Conservation (phyloP, 208 protist species). For the Leishmania major region DNA sequence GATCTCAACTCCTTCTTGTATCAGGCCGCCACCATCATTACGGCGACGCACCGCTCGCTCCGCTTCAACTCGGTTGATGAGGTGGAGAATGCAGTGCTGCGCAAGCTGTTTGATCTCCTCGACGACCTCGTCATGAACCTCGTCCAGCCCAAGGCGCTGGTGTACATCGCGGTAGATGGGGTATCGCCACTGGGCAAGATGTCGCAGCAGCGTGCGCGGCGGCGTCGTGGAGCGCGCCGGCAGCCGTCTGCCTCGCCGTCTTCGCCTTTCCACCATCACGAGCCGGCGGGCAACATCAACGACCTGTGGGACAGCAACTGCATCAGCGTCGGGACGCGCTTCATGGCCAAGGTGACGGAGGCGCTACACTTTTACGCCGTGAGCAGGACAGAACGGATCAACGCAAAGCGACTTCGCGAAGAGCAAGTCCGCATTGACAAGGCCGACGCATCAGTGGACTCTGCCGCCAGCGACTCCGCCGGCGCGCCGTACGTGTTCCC, state of each 20-base stretch:
- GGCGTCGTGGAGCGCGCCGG: slow-evolving; percentile 54
- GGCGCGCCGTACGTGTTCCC: slow-evolving; percentile 15
- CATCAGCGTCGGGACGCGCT: slow-evolving; percentile 85
- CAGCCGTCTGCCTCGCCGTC: slow-evolving; percentile 4
- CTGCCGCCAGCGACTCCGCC: neutral
- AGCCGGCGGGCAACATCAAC: slow-evolving; percentile 33
- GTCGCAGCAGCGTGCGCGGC: slow-evolving; percentile 98
- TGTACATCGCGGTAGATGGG: slow-evolving; percentile 98
- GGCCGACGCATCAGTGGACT: neutral
- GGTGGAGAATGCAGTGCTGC: slow-evolving; percentile 70
- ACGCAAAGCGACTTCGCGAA: slow-evolving; percentile 71
- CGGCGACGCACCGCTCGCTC: slow-evolving; percentile 37
- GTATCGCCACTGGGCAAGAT: slow-evolving; percentile 99
- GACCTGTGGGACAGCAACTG: slow-evolving; percentile 82
- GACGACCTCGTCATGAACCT: slow-evolving; percentile 87
- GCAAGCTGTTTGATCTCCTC: slow-evolving; percentile 72
- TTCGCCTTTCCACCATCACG: neutral
- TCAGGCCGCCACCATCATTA: slow-evolving; percentile 70
- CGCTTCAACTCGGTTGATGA: slow-evolving; percentile 49
- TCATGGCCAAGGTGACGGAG: slow-evolving; percentile 81
- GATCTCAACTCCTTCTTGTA: slow-evolving; percentile 89
- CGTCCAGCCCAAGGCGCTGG: slow-evolving; percentile 92
- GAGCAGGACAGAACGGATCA: slow-evolving; percentile 84
- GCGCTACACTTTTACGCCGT: slow-evolving; percentile 83
- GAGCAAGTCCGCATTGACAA: slow-evolving; percentile 8